A percentile compares a stretch with the other conserved stretches of the same genome.
Conservation (phyloP, 1,139 yeast species). For the Scheffersomyces illinoinensis region DNA sequence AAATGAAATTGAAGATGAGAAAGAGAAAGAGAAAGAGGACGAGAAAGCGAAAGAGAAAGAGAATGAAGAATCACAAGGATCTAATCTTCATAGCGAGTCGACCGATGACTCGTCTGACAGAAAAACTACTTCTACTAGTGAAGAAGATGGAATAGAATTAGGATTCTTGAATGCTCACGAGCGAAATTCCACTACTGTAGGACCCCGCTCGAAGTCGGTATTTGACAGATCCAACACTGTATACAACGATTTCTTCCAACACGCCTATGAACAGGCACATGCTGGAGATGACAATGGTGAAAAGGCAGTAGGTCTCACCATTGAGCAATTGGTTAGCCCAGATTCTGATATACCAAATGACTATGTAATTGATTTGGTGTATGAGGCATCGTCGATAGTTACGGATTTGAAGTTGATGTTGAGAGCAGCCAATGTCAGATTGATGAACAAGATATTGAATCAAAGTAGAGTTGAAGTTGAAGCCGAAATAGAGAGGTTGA, state of each 20-base stretch:
- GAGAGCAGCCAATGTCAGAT: constrained; percentile 61
- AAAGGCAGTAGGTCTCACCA: constrained; percentile 28
- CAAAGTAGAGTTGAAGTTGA: constrained; percentile 34
- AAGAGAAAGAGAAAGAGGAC: constrained; percentile 6
- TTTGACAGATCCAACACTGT: constrained; percentile 26
- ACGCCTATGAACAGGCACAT: constrained; percentile 8
- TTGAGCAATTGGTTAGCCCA: constrained; percentile 56
- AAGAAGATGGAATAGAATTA: constrained; percentile 27
- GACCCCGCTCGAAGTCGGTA: constrained; percentile 39
- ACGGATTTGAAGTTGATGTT: constrained; percentile 66
- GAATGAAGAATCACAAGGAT: constrained; percentile 3
- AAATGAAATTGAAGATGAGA: constrained; percentile 2
- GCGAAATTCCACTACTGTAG: constrained; percentile 18
- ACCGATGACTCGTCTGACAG: constrained; percentile 22
- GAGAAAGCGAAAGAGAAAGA: constrained; percentile 5
- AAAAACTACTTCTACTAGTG: constrained; percentile 20
- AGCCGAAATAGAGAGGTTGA: constrained; percentile 19
- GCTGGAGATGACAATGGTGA: constrained; percentile 14
- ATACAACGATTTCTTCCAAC: constrained; percentile 7
- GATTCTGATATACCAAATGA: constrained; percentile 55
- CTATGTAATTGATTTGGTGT: constrained; percentile 54
- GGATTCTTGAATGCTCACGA: constrained; percentile 32
- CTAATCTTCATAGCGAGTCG: constrained; percentile 12
- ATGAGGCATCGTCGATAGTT: constrained; percentile 59
- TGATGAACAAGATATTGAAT: constrained; percentile 48